Base-by-base conservation (phyloP, 106 monocot genomes). In the Allium sativum region DNA sequence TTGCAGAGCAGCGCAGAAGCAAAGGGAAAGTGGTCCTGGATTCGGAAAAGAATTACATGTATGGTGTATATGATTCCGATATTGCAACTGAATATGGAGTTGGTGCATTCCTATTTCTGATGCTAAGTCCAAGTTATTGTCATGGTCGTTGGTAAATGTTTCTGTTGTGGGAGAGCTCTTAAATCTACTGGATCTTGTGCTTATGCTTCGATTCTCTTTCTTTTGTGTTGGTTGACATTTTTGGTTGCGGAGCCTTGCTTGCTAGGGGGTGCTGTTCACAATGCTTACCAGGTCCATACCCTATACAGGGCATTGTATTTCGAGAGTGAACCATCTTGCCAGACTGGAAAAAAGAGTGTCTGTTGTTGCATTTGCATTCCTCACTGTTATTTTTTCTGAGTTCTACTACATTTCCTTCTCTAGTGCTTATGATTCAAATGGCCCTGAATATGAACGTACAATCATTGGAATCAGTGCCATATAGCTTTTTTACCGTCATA, bases 221-320 rank as follows among this genome's bases (percentile, higher is more conserved):
- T 80, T 62, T 8, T 52, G 22, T 70, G 55, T 71, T 80, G 80
- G 80, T 80, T 65, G 9, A 31, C 31, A 2, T 31, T 31, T 31
- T 31, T 31, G 4, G 83, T 94, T 48, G 94, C 94, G 21, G 94
- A 89, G 78, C 72, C 83, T n/a, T 94, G 89, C 56, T 70, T 94
- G 68, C 75, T 94, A n/a, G 94, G 86, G 0, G 94, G 85, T 43
- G 83, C 94, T 12, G 94, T 90, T 52, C 70, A 66, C 55, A 94
- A 94, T 65, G 83, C 94, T 0, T 84, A 63, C 47, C 62, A n/a
- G n/a, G n/a, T n/a, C n/a, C n/a, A 63, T 20, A 63, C 62, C 21
- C 64, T 66, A 21, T 94, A 90, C 80, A 40, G 73, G 21, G 57
- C 48, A 12, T 9, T 83, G 9, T 75, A 70, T 18, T 22, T 44